Evolutionary conservation across 1,284 basidiomycete genomes (phyloP), one percentile per base, ranked within the genome.

Genomic region (Boletus sp.): DNA sequence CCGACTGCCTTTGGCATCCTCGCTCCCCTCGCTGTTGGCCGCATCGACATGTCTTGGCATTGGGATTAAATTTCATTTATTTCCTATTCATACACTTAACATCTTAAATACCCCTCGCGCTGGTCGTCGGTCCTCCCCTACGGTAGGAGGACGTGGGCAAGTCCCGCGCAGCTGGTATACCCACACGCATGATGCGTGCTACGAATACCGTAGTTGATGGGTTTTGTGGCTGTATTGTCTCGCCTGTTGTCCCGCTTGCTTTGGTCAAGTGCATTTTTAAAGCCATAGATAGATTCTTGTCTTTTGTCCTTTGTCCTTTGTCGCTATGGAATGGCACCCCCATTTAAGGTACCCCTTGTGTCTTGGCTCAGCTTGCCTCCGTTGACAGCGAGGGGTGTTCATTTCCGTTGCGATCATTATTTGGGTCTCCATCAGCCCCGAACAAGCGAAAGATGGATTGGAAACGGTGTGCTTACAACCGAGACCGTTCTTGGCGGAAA

Each of bases 11-110:
- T 88, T 66, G 4, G 57, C 2, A 1, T 48, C 23, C 60, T 80
- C 17, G 72, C 73, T 1, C 17, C 33, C 35, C 14, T 27, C 27
- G 34, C 55, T 27, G 36, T 73, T n/a, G 85, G 85, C 27, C 79
- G 82, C 49, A 63, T 87, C 54, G 62, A 60, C 41, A 67, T 84
- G 38, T 62, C 55, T 13, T 86, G 84, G 83, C 40, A 42, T 9
- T 78, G 73, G 71, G 0, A 0, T 2, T 65, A 20, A 45, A 40
- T 12, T 26, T 52, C 49, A 52, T 32, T 64, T 29, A n/a, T 55
- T 61, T 63, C 53, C 32, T 68, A 65, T 68, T 64, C 51, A 48
- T 58, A 42, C 48, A 16, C 36, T 49, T 48, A 48, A 52, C 41
- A 30, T 35, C 22, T 39, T 49, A 44, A 51, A 23, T 32, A 14